These are phyloP conservation scores for Grosmannia penicillata DNA, from an alignment of 2,329 filamentous ascomycete species.

Conservation along the genomic window DNA sequence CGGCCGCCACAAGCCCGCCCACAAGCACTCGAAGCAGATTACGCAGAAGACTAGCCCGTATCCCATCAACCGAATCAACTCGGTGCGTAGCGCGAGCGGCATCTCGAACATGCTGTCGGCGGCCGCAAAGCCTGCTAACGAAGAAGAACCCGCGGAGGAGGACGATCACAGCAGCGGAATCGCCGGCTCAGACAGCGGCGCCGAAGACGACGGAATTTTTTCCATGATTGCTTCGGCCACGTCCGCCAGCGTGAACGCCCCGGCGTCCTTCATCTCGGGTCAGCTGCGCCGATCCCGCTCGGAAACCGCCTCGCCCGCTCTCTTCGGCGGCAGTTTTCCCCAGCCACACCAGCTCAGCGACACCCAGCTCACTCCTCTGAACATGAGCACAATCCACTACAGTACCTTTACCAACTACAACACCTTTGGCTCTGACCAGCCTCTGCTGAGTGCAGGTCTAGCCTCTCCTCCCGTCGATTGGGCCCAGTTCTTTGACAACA, in stretches of 20 bases:
- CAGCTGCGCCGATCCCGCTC: slow-evolving; percentile 41
- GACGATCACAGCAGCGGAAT: slow-evolving; percentile 10
- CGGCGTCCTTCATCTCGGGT: slow-evolving; percentile 1
- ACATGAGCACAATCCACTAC: slow-evolving; percentile 41
- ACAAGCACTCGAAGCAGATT: slow-evolving; percentile 43
- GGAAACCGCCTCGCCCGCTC: slow-evolving; percentile 44
- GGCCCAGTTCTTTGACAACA: slow-evolving; percentile 36
- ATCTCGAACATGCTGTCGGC: slow-evolving; percentile 17
- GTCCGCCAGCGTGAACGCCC: slow-evolving; percentile 12
- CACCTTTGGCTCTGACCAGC: slow-evolving; percentile 37
- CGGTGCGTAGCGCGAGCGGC: slow-evolving; percentile 37
- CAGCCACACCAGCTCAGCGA: slow-evolving; percentile 8
- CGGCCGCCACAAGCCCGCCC: slow-evolving; percentile 46
- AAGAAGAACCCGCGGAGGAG: slow-evolving; percentile 20
- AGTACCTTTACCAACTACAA: slow-evolving; percentile 26
- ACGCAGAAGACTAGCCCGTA: slow-evolving; percentile 50
- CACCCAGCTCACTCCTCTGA: slow-evolving; percentile 39
- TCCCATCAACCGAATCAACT: slow-evolving; percentile 42
- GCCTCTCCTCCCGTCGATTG: slow-evolving; percentile 40
- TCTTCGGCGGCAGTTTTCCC: slow-evolving; percentile 25
- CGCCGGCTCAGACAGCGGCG: slow-evolving; percentile 7
- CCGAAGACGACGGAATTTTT: slow-evolving; percentile 5
- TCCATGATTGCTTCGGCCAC: slow-evolving; percentile 18
- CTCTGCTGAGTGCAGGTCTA: slow-evolving; percentile 47
- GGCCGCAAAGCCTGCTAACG: slow-evolving; percentile 22